Evolutionary conservation across 371 early-diverging fungal species (phyloP).

Genomic region (Sporodiniella umbellata): DNA sequence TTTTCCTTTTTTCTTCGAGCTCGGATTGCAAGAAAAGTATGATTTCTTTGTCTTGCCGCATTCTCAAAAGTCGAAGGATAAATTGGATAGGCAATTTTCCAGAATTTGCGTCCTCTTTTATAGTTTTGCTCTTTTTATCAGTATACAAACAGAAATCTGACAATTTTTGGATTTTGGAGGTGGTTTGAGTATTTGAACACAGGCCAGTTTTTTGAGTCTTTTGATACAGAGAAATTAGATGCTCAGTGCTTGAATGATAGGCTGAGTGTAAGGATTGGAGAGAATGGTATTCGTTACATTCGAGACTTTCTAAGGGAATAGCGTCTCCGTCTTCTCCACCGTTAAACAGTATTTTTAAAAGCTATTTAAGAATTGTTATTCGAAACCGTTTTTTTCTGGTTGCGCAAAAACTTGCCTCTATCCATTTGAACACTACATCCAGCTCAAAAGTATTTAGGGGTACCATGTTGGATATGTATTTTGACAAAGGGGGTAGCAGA

Average conservation of each 20-base stretch:
- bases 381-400: neutral
- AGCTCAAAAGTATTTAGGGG: slow-evolving; percentile 58
- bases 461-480: slow-evolving; percentile 43
- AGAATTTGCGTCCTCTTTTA: too few relatives aligned
- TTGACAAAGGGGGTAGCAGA: slow-evolving; percentile 78
- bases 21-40: too few relatives aligned
- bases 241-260: slow-evolving; percentile 49
- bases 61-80: too few relatives aligned
- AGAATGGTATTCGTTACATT: slow-evolving; percentile 64
- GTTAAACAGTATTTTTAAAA: slow-evolving; percentile 76
- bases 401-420: slow-evolving; percentile 44
- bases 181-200: too few relatives aligned
- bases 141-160: too few relatives aligned
- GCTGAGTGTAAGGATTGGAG: slow-evolving; percentile 50
- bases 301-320: slow-evolving; percentile 60
- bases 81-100: too few relatives aligned
- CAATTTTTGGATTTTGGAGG: too few relatives aligned
- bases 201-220: too few relatives aligned
- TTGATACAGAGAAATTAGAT: slow-evolving; percentile 54
- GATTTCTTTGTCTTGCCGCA: too few relatives aligned
- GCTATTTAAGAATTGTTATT: slow-evolving; percentile 19
- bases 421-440: slow-evolving; percentile 62
- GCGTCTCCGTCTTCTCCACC: slow-evolving; percentile 80
- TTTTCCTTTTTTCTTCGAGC: too few relatives aligned
- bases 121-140: too few relatives aligned